These are phyloP conservation scores for Talinum fruticosum DNA, from an alignment of 148 eudicot genomes.

Conservation along the genomic window DNA sequence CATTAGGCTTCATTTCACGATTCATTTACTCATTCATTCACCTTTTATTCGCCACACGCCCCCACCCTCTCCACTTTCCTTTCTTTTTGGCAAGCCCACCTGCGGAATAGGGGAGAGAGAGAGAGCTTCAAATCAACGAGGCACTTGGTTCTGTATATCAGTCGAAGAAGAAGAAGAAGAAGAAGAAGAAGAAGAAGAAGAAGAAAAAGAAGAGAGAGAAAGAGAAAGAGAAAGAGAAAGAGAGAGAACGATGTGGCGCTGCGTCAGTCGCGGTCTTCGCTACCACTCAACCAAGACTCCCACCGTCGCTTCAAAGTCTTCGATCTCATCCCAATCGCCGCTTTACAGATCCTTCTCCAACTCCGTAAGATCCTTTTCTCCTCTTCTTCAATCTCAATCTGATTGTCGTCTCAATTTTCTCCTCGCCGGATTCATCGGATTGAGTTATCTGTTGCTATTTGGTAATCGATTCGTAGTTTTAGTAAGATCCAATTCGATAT, in stretches of 20 bases:
- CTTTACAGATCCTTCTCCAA: conserved; percentile 60
- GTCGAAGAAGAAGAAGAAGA: neutral
- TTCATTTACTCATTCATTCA: neutral
- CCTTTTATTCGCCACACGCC: neutral
- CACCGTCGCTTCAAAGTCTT: conserved; percentile 13
- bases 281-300: conserved; percentile 19
- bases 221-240: neutral
- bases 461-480: neutral
- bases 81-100: neutral
- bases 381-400: too few relatives aligned
- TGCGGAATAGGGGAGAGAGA: conserved; percentile 4
- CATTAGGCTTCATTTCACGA: neutral
- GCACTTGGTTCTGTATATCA: neutral
- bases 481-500: neutral
- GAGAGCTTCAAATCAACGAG: neutral
- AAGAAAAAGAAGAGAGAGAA: neutral
- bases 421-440: neutral
- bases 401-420: neutral
- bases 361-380: conserved; percentile 38
- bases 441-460: neutral
- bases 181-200: neutral
- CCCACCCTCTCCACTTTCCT: neutral
- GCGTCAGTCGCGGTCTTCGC: conserved; percentile 62
- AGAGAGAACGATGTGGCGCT: conserved; percentile 68
- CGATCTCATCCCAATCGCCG: conserved; percentile 34